Evolutionary conservation across 352 stramenopile species (phyloP).

Genomic region (Thalassiosira hispida): DNA sequence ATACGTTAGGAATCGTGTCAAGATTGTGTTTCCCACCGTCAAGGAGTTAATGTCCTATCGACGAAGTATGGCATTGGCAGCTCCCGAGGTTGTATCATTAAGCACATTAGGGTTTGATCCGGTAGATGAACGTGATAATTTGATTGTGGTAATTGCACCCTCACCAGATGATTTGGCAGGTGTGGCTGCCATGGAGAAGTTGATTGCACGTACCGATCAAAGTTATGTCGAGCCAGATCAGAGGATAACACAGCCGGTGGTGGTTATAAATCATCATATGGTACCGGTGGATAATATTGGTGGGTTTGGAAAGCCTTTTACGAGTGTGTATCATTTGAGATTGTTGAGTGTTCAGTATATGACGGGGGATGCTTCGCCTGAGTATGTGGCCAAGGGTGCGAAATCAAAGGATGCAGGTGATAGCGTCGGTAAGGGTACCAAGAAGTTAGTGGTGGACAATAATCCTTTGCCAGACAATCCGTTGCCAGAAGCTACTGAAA

Average conservation of each 20-base stretch:
- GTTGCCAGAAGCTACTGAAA: conserved; percentile 4
- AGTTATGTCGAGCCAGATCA: conserved; percentile 45
- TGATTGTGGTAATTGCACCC: conserved; percentile 83
- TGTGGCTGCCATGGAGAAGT: conserved; percentile 70
- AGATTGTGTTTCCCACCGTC: conserved; percentile 86
- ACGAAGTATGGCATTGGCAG: conserved; percentile 77
- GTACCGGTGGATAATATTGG: conserved; percentile 65
- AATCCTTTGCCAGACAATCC: background rate
- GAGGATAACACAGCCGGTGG: conserved; percentile 66
- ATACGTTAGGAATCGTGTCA: conserved; percentile 73
- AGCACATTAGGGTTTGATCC: conserved; percentile 83
- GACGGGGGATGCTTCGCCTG: conserved; percentile 59
- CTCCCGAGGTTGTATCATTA: conserved; percentile 82
- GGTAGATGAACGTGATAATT: conserved; percentile 79
- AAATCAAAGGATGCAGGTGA: conserved; percentile 2
- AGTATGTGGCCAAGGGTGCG: conserved; percentile 44
- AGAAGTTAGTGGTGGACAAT: conserved; percentile 11
- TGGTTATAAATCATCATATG: conserved; percentile 87
- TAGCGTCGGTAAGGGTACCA: background rate
- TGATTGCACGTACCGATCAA: conserved; percentile 64
- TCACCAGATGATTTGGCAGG: conserved; percentile 77
- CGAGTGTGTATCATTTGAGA: conserved; percentile 81
- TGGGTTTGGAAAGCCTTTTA: conserved; percentile 70
- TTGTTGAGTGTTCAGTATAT: conserved; percentile 85
- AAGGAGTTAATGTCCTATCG: conserved; percentile 81